Evolutionary conservation across 768 basidiomycete species (phyloP), one percentile per base, ranked within the genome.

Genomic region (Pleurotus eryngii): DNA sequence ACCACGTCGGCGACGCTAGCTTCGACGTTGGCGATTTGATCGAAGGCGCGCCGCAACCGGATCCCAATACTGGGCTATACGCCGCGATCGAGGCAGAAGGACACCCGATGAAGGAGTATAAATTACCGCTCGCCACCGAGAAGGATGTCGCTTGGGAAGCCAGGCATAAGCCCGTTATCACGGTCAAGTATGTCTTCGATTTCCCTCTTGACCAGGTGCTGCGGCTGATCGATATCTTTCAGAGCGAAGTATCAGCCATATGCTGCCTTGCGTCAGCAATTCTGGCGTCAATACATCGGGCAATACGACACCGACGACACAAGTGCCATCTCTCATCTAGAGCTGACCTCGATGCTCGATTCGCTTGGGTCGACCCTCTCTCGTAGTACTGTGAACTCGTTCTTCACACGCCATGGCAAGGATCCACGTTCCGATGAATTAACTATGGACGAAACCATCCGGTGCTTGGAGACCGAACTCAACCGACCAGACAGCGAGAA

Each of bases 241-340:
- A 90, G 92, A 20, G 96, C 95, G 8, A 96, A 89, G 71, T 99
- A 94, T 72, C 94, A 97, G 67, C 93, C 97, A 0, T 99, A 98
- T 66, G 91, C 87, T 58, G 89, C 91, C 14, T 81, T 96, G 7
- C 89, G 93, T 0, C 92, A 94, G 65, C 84, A 83, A 2, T 95
- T 95, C 78, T 97, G 95, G 95, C 77, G 85, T 1, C 86, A 90
- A 61, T 95, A 92, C 69, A 81, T 96, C 40, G 82, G 82, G 50
- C 90, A 95, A 62, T 98, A 98, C 71, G 95, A 97, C 63, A 81
- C 86, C 0, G 94, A 95, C 70, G 91, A 95, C 59, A 89, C 86
- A 0, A 74, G 75, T 18, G 68, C 80, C 1, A 72, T 95, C 40
- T 94, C 92, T 0, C 86, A 87, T 60, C 74, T 95, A 56, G 97